Evolutionary conservation across 2,329 filamentous ascomycete species (phyloP).

Genomic region (Fusarium anguioides): DNA sequence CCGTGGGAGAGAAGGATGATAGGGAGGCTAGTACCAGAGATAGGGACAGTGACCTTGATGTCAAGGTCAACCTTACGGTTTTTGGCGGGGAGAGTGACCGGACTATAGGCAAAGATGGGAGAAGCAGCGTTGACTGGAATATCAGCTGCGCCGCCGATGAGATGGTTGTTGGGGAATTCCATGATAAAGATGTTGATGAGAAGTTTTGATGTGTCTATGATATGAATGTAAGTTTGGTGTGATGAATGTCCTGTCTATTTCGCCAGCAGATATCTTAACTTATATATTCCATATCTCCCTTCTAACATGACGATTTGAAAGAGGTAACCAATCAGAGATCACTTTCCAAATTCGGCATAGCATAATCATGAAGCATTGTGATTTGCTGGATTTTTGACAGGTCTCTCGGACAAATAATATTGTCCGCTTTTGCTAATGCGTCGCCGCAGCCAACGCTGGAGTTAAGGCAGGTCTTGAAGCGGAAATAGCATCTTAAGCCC

Average conservation of each 20-base stretch:
- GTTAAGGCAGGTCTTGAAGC: background rate
- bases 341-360: constrained; percentile 1
- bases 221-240: fast-evolving
- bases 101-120: constrained; percentile 41
- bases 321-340: constrained; percentile 21
- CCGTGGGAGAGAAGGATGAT: constrained; percentile 46
- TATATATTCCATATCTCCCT: constrained; percentile 15
- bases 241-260: background rate
- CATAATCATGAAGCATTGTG: fast-evolving
- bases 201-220: background rate
- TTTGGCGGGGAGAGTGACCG: constrained; percentile 31
- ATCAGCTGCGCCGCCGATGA: constrained; percentile 40
- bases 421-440: background rate
- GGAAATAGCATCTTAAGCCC: constrained; percentile 22
- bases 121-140: constrained; percentile 33
- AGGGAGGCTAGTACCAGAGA: constrained; percentile 28
- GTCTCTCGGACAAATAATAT: background rate
- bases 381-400: constrained; percentile 9
- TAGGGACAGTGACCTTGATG: constrained; percentile 38
- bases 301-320: background rate
- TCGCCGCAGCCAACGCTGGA: background rate
- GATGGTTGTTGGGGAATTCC: constrained; percentile 38
- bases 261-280: background rate
- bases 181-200: constrained; percentile 8
- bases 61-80: constrained; percentile 40